phyloP scores from a whole-genome alignment of 1,139 yeast species.

The Taphrina populina region DNA sequence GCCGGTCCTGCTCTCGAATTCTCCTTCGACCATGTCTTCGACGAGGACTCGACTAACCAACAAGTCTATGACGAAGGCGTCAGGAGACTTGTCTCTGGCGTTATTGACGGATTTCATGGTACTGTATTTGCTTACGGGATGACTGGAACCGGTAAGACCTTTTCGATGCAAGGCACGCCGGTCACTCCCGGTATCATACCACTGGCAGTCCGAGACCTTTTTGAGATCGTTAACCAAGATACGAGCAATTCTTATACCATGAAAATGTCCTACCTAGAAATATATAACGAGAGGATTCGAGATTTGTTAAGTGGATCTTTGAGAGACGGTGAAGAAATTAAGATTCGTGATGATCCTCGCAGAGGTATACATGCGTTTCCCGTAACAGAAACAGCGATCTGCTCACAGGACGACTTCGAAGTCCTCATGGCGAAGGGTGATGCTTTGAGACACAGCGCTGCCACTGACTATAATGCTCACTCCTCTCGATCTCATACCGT shows the following conservation, averaged over 20 bases:
- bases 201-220: constrained; percentile 67
- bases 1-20: constrained; percentile 45
- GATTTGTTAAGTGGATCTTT: constrained; percentile 56
- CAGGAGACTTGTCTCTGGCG: constrained; percentile 60
- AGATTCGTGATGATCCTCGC: constrained; percentile 69
- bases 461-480: constrained; percentile 78
- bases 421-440: constrained; percentile 67
- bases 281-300: constrained; percentile 79
- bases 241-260: constrained; percentile 48
- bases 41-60: constrained; percentile 48
- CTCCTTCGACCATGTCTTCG: constrained; percentile 72
- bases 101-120: constrained; percentile 78
- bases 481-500: constrained; percentile 92
- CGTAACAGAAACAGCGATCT: constrained; percentile 59
- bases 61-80: constrained; percentile 65
- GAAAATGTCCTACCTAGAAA: constrained; percentile 74
- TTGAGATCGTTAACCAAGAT: constrained; percentile 50
- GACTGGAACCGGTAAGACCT: constrained; percentile 96
- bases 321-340: constrained; percentile 52
- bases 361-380: constrained; percentile 80
- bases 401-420: constrained; percentile 59
- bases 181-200: constrained; percentile 76
- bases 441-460: constrained; percentile 70
- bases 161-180: constrained; percentile 76
- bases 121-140: constrained; percentile 92